phyloP scores from a whole-genome alignment of 2,329 filamentous ascomycete species.

The Huntiella omanensis region DNA sequence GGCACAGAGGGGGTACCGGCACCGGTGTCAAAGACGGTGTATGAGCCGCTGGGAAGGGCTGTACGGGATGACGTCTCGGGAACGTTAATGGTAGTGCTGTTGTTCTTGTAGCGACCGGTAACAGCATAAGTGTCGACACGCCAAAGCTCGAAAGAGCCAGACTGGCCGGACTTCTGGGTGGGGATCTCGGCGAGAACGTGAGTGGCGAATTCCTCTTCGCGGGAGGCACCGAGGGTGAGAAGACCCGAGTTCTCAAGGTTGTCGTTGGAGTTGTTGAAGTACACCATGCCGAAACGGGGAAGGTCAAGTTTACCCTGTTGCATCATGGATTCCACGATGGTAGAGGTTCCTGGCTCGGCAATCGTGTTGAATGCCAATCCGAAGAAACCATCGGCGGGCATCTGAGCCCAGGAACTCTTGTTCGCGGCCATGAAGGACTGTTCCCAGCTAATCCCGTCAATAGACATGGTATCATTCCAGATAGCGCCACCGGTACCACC shows the following conservation, averaged over 20 bases:
- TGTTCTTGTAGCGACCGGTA: slow-evolving; percentile 10
- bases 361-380: slow-evolving; percentile 19
- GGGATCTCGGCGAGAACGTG: slow-evolving; percentile 14
- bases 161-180: background rate
- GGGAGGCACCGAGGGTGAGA: slow-evolving; percentile 19
- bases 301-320: slow-evolving; percentile 16
- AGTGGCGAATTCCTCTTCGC: slow-evolving; percentile 17
- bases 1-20: slow-evolving; percentile 16
- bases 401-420: slow-evolving; percentile 15
- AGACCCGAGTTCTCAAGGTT: background rate
- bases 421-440: slow-evolving; percentile 18
- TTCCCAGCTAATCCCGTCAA: slow-evolving; percentile 14
- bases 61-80: slow-evolving; percentile 1
- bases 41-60: slow-evolving; percentile 1
- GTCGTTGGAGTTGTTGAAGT: slow-evolving; percentile 13
- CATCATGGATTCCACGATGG: slow-evolving; percentile 19
- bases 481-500: slow-evolving; percentile 15
- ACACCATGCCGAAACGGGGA: slow-evolving; percentile 18
- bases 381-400: slow-evolving; percentile 19
- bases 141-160: slow-evolving; percentile 18
- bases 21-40: slow-evolving; percentile 19
- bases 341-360: slow-evolving; percentile 15
- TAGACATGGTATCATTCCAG: slow-evolving; percentile 16
- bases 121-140: slow-evolving; percentile 14
- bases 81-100: background rate